Base-by-base conservation (phyloP, 805 yeast species). In the Monosporozyma unispora region DNA sequence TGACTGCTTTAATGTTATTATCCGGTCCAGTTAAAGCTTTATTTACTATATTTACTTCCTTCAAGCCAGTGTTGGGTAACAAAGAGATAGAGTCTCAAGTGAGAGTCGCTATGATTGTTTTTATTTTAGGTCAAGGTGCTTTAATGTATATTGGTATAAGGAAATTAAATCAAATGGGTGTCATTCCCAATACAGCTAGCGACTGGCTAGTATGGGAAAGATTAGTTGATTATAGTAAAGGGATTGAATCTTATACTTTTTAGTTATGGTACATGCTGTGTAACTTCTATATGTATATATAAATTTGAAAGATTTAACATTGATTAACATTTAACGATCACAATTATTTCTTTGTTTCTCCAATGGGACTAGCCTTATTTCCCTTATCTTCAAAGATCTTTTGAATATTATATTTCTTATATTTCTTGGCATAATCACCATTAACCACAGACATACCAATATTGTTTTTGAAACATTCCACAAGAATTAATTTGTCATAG, bases 151-250 rank as follows among this genome's bases (percentile, higher is more conserved):
- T 88, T 35, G 98, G 97, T 2, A 60, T 89, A 16, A 89, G 87
- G 80, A 93, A 93, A 65, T 70, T 93, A 51, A 81, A 85, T 57
- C 71, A 75, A 21, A 87, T 91, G 96, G 98, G 97, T 0, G 71
- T 91, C 55, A 80, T 91, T 51, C 99, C 99, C 21, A 87, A 84
- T 57, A 83, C 81, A 35, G 76, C 76, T 44, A 83, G 95, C 55
- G 99, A 91, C 63, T 93, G 98, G 98, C 69, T 91, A 16, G 81
- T 88, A 6, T 90, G 95, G 90, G 95, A 89, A 61, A 58, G 56
- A 2, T 70, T 73, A 6, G 56, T 72, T 3, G 48, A 55, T 41
- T 60, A 62, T 35, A 50, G 51, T 46, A 51, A 52, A 12, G 46
- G 47, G 7, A 23, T 56, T 4, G 55, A 54, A 35, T 54, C 67